Evolutionary conservation across 352 stramenopile species (phyloP), one percentile per base, ranked within the genome.

Genomic region (Globisporangium megalacanthum): DNA sequence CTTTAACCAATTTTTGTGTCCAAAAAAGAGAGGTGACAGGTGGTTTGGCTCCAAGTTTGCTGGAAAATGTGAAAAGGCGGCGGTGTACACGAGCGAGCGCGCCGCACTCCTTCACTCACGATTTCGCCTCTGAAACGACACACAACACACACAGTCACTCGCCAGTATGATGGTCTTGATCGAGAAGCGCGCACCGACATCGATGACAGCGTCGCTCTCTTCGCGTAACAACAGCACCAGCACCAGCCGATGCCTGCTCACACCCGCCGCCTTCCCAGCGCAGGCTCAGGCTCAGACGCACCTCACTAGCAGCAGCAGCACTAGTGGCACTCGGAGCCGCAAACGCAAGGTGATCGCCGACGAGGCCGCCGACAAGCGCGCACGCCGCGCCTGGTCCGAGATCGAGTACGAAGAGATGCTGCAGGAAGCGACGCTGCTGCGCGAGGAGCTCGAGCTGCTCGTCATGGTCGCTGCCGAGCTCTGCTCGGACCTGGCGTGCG

Each of bases 341-440:
- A 85, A 85, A 62, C 75, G 75, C 56, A 85, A 85, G 58, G 68
- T 82, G 48, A 55, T 80, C 13, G 53, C 60, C 37, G 64, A 74
- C 42, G 64, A 70, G 22, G 33, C 44, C 11, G 61, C 53, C 31
- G 66, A 82, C 56, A 88, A 90, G 62, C 77, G 80, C 45, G 56
- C 56, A 31, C 61, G 60, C 52, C 77, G 77, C 42, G 68, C 58
- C 6, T 88, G 70, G 63, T 82, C 73, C 1, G 80, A 90, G 58
- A 64, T 90, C 46, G 77, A 90, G 67, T 90, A 83, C 61, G 80
- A 90, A 50, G 74, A 88, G 60, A 73, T 88, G 56, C 67, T 90
- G 8, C 72, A 86, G 42, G 80, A 90, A 55, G 80, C 80, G 39
- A 80, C 72, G 33, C 49, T 88, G 19, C 53, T 90, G 54, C 72